Evolutionary conservation across 139 green algal genomes (phyloP).

Genomic region (Coelastrella sp.): DNA sequence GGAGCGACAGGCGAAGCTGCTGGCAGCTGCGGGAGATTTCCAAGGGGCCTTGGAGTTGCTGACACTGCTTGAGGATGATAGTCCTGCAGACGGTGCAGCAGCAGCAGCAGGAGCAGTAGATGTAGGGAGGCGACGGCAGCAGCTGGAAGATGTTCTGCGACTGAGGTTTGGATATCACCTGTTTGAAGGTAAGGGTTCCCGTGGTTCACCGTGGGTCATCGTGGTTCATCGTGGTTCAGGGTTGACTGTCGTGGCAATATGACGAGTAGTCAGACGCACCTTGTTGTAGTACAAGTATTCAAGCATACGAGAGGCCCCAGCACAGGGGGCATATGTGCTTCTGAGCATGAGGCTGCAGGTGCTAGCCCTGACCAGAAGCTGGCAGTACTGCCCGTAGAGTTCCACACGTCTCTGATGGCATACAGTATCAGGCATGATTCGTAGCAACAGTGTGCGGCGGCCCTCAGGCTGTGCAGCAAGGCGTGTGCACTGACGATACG

Average conservation of each 20-base stretch:
- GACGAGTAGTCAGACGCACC: too few relatives aligned
- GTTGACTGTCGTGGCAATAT: background rate
- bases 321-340: too few relatives aligned
- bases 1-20: constrained; percentile 67
- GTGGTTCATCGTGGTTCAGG: background rate
- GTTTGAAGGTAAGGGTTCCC: constrained; percentile 56
- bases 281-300: too few relatives aligned
- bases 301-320: too few relatives aligned
- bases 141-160: constrained; percentile 73
- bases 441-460: too few relatives aligned
- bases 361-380: too few relatives aligned
- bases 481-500: too few relatives aligned
- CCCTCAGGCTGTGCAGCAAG: too few relatives aligned
- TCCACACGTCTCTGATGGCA: too few relatives aligned
- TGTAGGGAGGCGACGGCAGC: constrained; percentile 28
- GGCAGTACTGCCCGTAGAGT: too few relatives aligned
- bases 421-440: too few relatives aligned
- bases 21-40: constrained; percentile 74
- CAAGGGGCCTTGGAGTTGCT: constrained; percentile 77
- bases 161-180: constrained; percentile 78
- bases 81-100: background rate
- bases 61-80: constrained; percentile 48
- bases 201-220: background rate
- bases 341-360: too few relatives aligned
- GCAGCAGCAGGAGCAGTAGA: background rate